Base-by-base conservation (phyloP, 176 grass and related monocot genomes). In the Oryza meyeriana region DNA sequence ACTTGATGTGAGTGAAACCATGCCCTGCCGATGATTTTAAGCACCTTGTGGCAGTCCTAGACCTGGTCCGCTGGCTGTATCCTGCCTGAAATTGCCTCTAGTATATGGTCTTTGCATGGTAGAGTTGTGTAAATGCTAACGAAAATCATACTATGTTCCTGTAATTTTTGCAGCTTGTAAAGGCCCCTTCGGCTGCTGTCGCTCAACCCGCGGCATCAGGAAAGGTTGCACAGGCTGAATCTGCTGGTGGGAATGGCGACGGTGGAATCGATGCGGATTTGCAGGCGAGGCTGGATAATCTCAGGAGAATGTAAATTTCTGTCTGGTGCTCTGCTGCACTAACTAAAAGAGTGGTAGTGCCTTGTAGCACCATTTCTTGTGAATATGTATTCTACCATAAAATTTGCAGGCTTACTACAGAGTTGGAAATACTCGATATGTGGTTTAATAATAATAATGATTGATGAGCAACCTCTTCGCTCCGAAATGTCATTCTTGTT, bases 261-360 rank as follows among this genome's bases (percentile, higher is more conserved):
- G 57, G 70, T 16, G 92, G 88, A 33, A 94, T 94, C 2, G 88
- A 94, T 0, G 81, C 72, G 0, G 89, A 94, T 35, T 76, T 94
- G 84, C 92, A 94, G 57, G 79, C 92, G 17, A 74, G 92, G 66
- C 78, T 94, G 27, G 89, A 94, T 59, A 94, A 94, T 72, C 79
- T 94, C 31, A 91, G 92, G 78, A 88, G 71, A 76, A 94, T 94
- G 92, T 94, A 74, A 76, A 44, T 65, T 44, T 1, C 18, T 3
- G 1, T 6, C 11, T 11, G 34, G 13, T 67, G 77, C 22, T 42
- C 13, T 67, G 85, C 22, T 33, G 20, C 61, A 9, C 14, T 13
- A 22, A 30, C 33, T 58, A 26, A 42, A 67, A 69, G 64, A 24
- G 25, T 66, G 16, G 11, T 52, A 61, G n/a, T 17, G 72, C 72